Base-by-base conservation (phyloP, 129 eudicot species). In the Tanacetum coccineum region DNA sequence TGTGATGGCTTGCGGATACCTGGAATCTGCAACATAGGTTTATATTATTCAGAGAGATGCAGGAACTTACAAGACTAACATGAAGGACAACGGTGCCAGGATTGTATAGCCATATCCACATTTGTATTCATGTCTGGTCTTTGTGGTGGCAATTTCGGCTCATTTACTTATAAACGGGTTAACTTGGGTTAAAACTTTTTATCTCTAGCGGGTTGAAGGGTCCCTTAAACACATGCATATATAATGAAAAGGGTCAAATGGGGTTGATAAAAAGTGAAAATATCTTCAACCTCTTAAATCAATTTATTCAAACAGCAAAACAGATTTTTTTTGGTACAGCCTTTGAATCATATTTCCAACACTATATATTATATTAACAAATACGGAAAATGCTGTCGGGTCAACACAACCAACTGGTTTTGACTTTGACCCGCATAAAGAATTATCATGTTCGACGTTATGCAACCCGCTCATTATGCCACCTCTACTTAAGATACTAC, bases 1-100 rank as follows among this genome's bases (percentile, higher is more conserved):
- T 73, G 79, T 26, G 77, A 70, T 62, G 78, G 83, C 53, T 71
- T 50, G 32, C 71, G 73, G 28, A 82, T 40, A 48, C 87, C 87
- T 18, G 78, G 87, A 70, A 82, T 82, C 87, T 82, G 76, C 69
- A 74, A 44, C 52, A 66, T 0, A 54, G 48, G 65, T 9, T 21
- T 12, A 67, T 36, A 32, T 18, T 15, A 52, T 20, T 18, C 42
- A 47, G 25, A 51, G 3, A 36, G 18, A 71, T 39, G 50, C 13
- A 49, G 15, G n/a, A 19, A 17, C 11, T 19, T 12, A 13, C 4
- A 59, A 26, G 55, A 46, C 32, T 28, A 64, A 13, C 53, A 19
- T 32, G 39, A 32, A 32, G 8, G 39, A 5, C 9, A 32, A 32
- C 7, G 8, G 39, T 32, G 39, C 39, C 39, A 32, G 39, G 39